Evolutionary conservation across 768 basidiomycete species (phyloP), one percentile per base, ranked within the genome.

Genomic region (Termitomyces sp.): DNA sequence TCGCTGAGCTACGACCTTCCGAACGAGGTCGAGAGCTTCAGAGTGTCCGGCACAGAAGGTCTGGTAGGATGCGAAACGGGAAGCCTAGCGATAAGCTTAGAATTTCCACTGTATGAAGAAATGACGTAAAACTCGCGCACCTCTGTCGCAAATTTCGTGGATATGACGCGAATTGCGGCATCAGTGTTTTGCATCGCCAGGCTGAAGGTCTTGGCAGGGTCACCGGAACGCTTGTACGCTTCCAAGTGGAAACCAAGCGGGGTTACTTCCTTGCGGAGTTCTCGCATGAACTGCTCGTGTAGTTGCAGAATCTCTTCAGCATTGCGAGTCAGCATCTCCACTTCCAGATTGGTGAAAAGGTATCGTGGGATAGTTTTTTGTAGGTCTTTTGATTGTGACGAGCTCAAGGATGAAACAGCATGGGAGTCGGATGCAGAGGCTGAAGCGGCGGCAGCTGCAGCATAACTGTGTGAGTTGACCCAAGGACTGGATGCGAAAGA

Each of bases 31-130:
- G 59, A 90, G 78, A 0, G 94, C 95, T 66, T 91, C 89, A 55
- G 86, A 83, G 69, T 98, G 96, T 0, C 88, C 88, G 0, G 92
- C 85, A 70, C 96, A 98, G 69, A 94, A 98, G 13, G 81, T 75
- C 71, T 94, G 85, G 75, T 99, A 99, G 1, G 86, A 79, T 59
- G 83, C 80, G 65, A 96, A 96, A 40, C 80, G 76, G 16, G 87
- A 78, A 28, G 88, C 89, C 94, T 96, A 65, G 8, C 48, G 12
- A 61, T 20, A 36, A 28, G 40, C 60, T 63, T 55, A 58, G 42
- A 24, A 53, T 5, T 61, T n/a, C 56, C 18, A 58, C 18, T 36
- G 38, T 53, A 49, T 49, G 28, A 50, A 28, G 20, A 53, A 49
- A 52, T 12, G 54, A 59, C 24, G 28, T 35, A 55, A 52, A 65